Evolutionary conservation across 306 rosid species (phyloP).

Genomic region (Sindora glabra): DNA sequence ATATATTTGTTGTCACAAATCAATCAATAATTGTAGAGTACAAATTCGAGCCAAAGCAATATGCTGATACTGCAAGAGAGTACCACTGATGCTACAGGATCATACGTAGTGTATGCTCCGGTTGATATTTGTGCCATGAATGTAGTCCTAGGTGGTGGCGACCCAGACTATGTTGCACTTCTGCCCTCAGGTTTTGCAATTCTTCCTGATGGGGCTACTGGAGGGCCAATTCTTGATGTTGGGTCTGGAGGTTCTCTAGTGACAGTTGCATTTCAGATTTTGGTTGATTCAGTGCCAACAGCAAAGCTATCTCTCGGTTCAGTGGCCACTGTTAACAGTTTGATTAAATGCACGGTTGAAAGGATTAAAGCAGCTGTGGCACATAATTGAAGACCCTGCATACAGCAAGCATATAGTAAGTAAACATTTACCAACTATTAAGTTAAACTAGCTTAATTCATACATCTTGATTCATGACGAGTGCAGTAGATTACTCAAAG

Average conservation of each 20-base stretch:
- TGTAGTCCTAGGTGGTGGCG: constrained; percentile 47
- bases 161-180: constrained; percentile 54
- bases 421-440: too few relatives aligned
- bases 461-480: too few relatives aligned
- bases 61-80: constrained; percentile 77
- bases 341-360: constrained; percentile 49
- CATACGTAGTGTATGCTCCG: constrained; percentile 67
- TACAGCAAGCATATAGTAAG: too few relatives aligned
- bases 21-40: constrained; percentile 37
- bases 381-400: background rate
- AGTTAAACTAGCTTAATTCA: too few relatives aligned
- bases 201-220: constrained; percentile 58
- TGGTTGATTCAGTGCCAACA: constrained; percentile 53
- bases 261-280: constrained; percentile 66
- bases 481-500: too few relatives aligned
- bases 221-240: constrained; percentile 29
- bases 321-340: constrained; percentile 36
- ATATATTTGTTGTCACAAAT: background rate
- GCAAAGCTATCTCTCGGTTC: constrained; percentile 45
- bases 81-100: constrained; percentile 46
- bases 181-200: constrained; percentile 80
- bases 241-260: constrained; percentile 60
- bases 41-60: constrained; percentile 43
- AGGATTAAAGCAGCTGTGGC: constrained; percentile 48
- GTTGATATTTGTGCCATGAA: constrained; percentile 51